Base-by-base conservation (phyloP, 192 early-diverging fungal genomes). In the Geranomyces variabilis region DNA sequence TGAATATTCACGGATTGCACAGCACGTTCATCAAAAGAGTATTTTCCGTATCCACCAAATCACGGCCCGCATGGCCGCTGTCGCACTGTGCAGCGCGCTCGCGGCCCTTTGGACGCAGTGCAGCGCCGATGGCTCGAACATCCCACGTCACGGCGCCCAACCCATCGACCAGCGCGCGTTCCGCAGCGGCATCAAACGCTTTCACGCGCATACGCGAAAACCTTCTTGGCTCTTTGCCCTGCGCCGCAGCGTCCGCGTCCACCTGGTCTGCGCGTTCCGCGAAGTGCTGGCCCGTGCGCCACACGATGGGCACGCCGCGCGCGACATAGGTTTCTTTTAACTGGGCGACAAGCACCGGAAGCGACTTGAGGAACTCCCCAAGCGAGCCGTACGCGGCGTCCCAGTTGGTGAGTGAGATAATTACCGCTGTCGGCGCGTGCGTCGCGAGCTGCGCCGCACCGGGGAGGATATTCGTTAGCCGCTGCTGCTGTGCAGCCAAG, bases 1-100 rank as follows among this genome's bases (percentile, higher is more conserved):
- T 10, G 36, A 41, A 41, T 3, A 41, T 15, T 60, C 29, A 60
- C 29, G 17, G 28, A 10, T 28, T 28, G 58, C 58, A 60, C n/a
- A 66, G 47, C 64, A 66, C 21, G 47, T 66, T 66, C 41, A 66
- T n/a, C 44, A 66, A 22, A 0, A 66, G 13, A n/a, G 26, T 31
- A 24, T 66, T 66, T 24, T 66, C 64, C 34, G 43, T 30, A 41
- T 66, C 64, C 19, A 66, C 43, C 22, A 66, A n/a, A 47, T 66
- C 43, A 22, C 64, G 21, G 21, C 64, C 64, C 3, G 64, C 34
- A 47, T 66, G 64, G 9, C 64, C 64, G 31, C 64, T 66, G 21
- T 24, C 22, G 47, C 64, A 66, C 46, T 45, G 21, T 17, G 47
- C 64, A 1, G 64, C 64, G 5, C 31, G 43, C 14, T 12, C 64